Base-by-base conservation (phyloP, 192 early-diverging fungal genomes). In the Allomyces arbusculus region DNA sequence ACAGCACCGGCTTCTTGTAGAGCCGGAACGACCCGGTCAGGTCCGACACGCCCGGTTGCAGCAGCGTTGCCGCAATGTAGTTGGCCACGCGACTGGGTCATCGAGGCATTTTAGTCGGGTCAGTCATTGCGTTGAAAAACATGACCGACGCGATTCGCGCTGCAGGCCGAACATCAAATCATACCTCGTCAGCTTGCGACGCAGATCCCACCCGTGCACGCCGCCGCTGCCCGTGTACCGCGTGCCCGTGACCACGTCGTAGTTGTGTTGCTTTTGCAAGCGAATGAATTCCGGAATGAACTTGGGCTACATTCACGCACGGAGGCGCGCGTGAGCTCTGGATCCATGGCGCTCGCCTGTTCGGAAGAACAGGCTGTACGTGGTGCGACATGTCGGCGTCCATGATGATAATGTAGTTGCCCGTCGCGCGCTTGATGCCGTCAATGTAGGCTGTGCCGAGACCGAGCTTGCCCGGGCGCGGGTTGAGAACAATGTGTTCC, bases 321-420 rank as follows among this genome's bases (percentile, higher is more conserved):
- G 24, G 22, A 11, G 28, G 44, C 58, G 16, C 23, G 24, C 26
- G 64, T 23, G 62, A 44, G 50, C 55, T 61, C 10, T 26, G 40
- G 61, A 62, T 43, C 16, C 20, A 62, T 40, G 33, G 8, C 33
- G 33, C 33, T 40, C 26, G 33, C 33, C 3, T 40, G 33, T 8
- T 7, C 33, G 7, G 33, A 3, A 40, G 4, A 28, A 28, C 26
- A 4, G 2, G 33, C 33, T 7, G 73, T 86, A 91, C 89, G 70
- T 98, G 95, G 74, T 98, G 95, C 24, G 93, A 95, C 85, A 98
- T 93, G 72, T 98, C 95, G 23, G 95, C 93, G 70, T 98, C 95
- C 92, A 98, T 89, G 72, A 98, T 95, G 69, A 98, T 89, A 44
- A 95, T 80, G 81, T 86, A 95, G 76, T 94, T 89, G 45, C 95